Base-by-base conservation (phyloP, 2,329 filamentous ascomycete species). In the Xylaria sp. region DNA sequence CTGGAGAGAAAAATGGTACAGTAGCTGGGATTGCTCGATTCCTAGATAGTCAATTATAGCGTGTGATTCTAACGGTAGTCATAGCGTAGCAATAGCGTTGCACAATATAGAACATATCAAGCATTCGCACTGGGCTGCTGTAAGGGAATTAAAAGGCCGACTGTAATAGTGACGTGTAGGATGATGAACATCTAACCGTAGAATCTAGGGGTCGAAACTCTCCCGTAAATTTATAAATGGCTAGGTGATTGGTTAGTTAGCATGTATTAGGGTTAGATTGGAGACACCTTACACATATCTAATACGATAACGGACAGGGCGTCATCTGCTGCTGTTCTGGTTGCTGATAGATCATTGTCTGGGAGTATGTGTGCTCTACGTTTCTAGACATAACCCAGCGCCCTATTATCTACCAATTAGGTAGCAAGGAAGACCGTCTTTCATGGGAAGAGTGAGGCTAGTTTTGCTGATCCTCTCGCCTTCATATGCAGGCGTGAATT, bases 391-490 rank as follows among this genome's bases (percentile, higher is more conserved):
- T 43, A 55, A 15, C 4, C 4, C 39, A 23, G 48, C 13, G 43
- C 41, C 43, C 70, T 69, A 36, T 60, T 55, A 46, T 73, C 79
- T 28, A 28, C 28, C 28, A 4, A 28, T 3, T 13, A 85, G 80
- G 64, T 75, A 75, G 61, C 83, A 83, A 5, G 87, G 88, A 68
- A 91, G 75, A 0, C 89, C 89, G 1, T 83, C 88, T 62, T 88
- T 82, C 88, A 91, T 91, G 0, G 89, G 89, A 72, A 91, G 74
- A 3, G 89, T 91, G 58, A 91, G 79, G 71, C 88, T 90, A 59
- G 85, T 89, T 78, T 85, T 86, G 74, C 87, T 90, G 20, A 84
- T 80, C 71, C 87, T 83, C 73, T 88, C 83, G 46, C 73, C 78
- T 23, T 82, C 79, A 67, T 81, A 84, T 4, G 80, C 81, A 18